phyloP scores from a whole-genome alignment of 306 rosid genomes.

The Cucumis cinereus region DNA sequence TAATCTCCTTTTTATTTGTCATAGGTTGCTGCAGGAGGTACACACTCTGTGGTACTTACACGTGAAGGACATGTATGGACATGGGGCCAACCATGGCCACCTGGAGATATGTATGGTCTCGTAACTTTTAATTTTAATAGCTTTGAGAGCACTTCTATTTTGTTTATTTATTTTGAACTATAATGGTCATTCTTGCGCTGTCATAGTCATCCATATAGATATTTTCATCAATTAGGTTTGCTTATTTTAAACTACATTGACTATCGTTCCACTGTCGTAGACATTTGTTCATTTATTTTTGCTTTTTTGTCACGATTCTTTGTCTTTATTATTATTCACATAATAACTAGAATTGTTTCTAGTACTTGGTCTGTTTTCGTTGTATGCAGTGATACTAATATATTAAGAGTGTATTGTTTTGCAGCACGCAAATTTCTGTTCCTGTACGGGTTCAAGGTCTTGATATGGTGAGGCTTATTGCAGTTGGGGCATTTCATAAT shows the following conservation, averaged over 20 bases:
- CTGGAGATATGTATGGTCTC: slow-evolving; percentile 80
- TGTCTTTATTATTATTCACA: neutral
- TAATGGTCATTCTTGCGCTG: neutral
- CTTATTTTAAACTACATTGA: neutral
- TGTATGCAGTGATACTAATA: neutral
- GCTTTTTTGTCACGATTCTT: neutral
- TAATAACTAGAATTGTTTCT: neutral
- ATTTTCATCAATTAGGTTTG: neutral
- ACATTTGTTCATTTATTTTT: neutral
- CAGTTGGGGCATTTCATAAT: slow-evolving; percentile 98
- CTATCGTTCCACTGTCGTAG: neutral
- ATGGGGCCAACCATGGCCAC: slow-evolving; percentile 99
- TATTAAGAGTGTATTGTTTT: neutral
- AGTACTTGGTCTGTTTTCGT: neutral
- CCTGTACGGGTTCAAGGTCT: slow-evolving; percentile 99
- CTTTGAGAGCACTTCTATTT: neutral
- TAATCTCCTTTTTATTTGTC: slow-evolving; percentile 2
- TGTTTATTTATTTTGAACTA: neutral
- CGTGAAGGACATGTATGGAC: slow-evolving; percentile 95
- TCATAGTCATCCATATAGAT: neutral
- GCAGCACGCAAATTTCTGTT: slow-evolving; percentile 79
- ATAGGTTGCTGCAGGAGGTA: slow-evolving; percentile 99
- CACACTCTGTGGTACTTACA: slow-evolving; percentile 97
- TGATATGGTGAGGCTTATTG: slow-evolving; percentile 71
- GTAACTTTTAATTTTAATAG: neutral